A percentile compares a stretch with the other conserved stretches of the same genome.
phyloP scores from a whole-genome alignment of 2,329 filamentous ascomycete genomes.

The Pyrenophora tritici-repentis region DNA sequence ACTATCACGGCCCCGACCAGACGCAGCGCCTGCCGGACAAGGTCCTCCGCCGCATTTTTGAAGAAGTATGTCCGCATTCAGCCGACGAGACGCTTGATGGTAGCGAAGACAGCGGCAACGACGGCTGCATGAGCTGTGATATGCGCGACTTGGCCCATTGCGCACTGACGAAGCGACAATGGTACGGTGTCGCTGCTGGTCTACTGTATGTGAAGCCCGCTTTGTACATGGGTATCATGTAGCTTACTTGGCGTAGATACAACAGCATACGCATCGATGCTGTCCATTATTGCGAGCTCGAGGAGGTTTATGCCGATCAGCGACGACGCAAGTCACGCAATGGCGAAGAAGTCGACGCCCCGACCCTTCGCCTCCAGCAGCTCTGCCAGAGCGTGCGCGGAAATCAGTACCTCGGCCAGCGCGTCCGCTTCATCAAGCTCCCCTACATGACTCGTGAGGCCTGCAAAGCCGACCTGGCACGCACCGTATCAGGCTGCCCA shows the following conservation, averaged over 20 bases:
- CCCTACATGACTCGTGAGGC: slow-evolving; percentile 95
- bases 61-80: slow-evolving; percentile 81
- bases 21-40: slow-evolving; percentile 63
- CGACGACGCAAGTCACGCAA: slow-evolving; percentile 64
- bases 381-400: slow-evolving; percentile 83
- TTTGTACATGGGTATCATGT: background rate
- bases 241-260: slow-evolving; percentile 62
- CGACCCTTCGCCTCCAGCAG: slow-evolving; percentile 74
- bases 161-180: slow-evolving; percentile 72
- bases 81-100: slow-evolving; percentile 72
- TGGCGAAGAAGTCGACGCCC: slow-evolving; percentile 78
- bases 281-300: slow-evolving; percentile 91
- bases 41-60: slow-evolving; percentile 79
- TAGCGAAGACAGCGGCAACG: slow-evolving; percentile 77
- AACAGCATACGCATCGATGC: slow-evolving; percentile 89
- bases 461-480: slow-evolving; percentile 80
- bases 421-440: slow-evolving; percentile 81
- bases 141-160: slow-evolving; percentile 85
- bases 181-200: slow-evolving; percentile 64
- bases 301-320: slow-evolving; percentile 77
- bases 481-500: slow-evolving; percentile 81
- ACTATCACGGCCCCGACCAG: slow-evolving; percentile 50
- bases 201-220: slow-evolving; percentile 62
- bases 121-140: slow-evolving; percentile 92
- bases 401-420: slow-evolving; percentile 69